These are phyloP conservation scores for Cryphonectria carpinicola DNA, from an alignment of 2,329 filamentous ascomycete species.

Conservation along the genomic window DNA sequence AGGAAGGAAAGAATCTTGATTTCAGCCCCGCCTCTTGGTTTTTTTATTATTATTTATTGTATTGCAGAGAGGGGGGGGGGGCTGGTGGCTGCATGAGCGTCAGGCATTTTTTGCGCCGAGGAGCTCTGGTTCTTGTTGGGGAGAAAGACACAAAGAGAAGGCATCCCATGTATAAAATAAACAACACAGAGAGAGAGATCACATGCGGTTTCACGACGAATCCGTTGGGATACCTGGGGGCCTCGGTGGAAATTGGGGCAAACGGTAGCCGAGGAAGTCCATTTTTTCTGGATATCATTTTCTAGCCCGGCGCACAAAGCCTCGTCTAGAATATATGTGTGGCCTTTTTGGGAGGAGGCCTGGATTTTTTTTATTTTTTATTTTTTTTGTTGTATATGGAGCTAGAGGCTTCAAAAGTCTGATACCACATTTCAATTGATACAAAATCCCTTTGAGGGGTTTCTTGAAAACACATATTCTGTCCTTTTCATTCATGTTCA, in stretches of 20 bases:
- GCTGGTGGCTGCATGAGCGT: conserved; percentile 22
- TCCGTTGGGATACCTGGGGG: conserved; percentile 14
- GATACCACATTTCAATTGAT: conserved; percentile 15
- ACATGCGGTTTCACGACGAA: conserved; percentile 2
- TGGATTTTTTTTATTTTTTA: not conserved
- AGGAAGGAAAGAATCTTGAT: conserved; percentile 13
- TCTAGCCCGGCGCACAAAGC: conserved; percentile 4
- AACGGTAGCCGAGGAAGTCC: not conserved
- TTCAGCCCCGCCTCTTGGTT: not conserved
- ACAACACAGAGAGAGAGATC: conserved; percentile 1
- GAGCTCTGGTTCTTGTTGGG: not conserved
- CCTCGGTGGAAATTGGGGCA: not conserved
- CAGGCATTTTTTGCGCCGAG: not conserved
- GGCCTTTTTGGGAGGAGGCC: not conserved
- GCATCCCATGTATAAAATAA: conserved; percentile 14
- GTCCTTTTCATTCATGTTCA: not conserved
- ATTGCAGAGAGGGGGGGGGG: not conserved
- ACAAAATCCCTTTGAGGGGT: not conserved
- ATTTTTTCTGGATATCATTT: not conserved
- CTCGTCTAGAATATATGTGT: not conserved
- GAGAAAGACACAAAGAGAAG: not conserved
- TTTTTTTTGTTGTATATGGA: not conserved
- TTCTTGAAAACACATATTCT: not conserved
- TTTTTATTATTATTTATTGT: not conserved
- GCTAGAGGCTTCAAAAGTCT: conserved; percentile 8